phyloP scores from a whole-genome alignment of 116 monocot species.

The Papilionanthe hybrid region DNA sequence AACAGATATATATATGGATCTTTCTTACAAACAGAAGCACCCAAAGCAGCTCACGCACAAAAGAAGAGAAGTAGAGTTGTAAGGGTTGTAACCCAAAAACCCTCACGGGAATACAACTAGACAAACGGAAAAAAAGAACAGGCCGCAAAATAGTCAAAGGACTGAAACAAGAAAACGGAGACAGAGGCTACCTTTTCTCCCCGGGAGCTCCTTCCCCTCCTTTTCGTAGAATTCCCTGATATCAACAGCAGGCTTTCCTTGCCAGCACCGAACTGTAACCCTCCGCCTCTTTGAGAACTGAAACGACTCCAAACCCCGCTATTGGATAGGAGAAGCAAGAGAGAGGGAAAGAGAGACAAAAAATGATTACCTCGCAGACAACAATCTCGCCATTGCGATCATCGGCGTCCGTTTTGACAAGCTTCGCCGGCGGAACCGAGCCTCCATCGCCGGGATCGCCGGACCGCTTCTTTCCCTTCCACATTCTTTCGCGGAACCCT shows the following conservation, averaged over 20 bases:
- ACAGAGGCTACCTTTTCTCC: conserved; percentile 13
- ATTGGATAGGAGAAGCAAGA: background rate
- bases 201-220: conserved; percentile 17
- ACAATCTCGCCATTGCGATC: conserved; percentile 28
- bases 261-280: conserved; percentile 16
- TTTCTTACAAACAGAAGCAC: no score
- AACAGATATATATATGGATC: no score
- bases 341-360: background rate
- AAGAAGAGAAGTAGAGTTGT: no score
- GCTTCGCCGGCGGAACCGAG: conserved; percentile 19
- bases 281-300: conserved; percentile 21
- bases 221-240: conserved; percentile 26
- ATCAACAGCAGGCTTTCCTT: conserved; percentile 16
- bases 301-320: conserved; percentile 1
- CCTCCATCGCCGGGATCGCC: conserved; percentile 12
- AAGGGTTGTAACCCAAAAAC: background rate
- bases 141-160: background rate
- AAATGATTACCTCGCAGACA: conserved; percentile 55
- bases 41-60: no score
- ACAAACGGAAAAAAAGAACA: background rate
- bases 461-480: conserved; percentile 44
- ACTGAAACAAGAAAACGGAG: background rate
- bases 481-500: conserved; percentile 25
- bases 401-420: conserved; percentile 18
- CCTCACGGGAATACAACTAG: background rate